Conservation (phyloP, 2,329 filamentous ascomycete species). For the Penicillium sumatraense region DNA sequence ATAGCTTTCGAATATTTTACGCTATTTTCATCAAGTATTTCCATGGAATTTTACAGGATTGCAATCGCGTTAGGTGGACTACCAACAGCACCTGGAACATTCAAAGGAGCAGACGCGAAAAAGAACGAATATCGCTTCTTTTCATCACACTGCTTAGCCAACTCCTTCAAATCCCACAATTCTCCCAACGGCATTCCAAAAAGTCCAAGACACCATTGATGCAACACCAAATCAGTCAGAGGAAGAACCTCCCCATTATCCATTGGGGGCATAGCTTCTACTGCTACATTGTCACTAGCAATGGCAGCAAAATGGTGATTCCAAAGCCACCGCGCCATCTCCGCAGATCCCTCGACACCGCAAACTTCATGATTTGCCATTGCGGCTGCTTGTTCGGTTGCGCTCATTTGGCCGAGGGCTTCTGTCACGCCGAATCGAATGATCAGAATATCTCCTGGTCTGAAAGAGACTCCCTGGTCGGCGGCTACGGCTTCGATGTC, state of each 20-base stretch:
- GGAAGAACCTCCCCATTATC: slow-evolving; percentile 17
- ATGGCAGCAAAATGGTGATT: slow-evolving; percentile 52
- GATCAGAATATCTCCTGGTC: slow-evolving; percentile 27
- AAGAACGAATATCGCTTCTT: slow-evolving; percentile 50
- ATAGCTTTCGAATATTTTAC: no score
- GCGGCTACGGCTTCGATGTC: slow-evolving; percentile 26
- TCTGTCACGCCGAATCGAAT: slow-evolving; percentile 30
- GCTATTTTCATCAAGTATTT: neutral
- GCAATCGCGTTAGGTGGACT: slow-evolving; percentile 38
- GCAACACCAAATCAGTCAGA: slow-evolving; percentile 32
- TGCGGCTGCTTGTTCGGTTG: slow-evolving; percentile 16
- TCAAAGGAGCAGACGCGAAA: slow-evolving; percentile 49
- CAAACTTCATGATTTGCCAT: slow-evolving; percentile 14
- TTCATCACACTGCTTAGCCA: slow-evolving; percentile 44
- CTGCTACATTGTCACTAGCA: slow-evolving; percentile 30
- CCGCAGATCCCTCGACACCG: slow-evolving; percentile 53
- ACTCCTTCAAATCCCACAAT: slow-evolving; percentile 49
- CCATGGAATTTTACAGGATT: slow-evolving; percentile 19
- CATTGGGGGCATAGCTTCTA: slow-evolving; percentile 31
- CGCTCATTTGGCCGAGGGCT: slow-evolving; percentile 18
- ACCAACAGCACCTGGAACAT: slow-evolving; percentile 44
- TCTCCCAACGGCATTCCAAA: slow-evolving; percentile 53
- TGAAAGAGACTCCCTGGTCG: slow-evolving; percentile 23
- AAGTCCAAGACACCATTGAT: slow-evolving; percentile 47
- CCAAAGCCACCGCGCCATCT: slow-evolving; percentile 61